Percentiles rank a stretch among this genome's conserved stretches.
Conservation (phyloP, 2,329 filamentous ascomycete species). For the Thelonectria olida region DNA sequence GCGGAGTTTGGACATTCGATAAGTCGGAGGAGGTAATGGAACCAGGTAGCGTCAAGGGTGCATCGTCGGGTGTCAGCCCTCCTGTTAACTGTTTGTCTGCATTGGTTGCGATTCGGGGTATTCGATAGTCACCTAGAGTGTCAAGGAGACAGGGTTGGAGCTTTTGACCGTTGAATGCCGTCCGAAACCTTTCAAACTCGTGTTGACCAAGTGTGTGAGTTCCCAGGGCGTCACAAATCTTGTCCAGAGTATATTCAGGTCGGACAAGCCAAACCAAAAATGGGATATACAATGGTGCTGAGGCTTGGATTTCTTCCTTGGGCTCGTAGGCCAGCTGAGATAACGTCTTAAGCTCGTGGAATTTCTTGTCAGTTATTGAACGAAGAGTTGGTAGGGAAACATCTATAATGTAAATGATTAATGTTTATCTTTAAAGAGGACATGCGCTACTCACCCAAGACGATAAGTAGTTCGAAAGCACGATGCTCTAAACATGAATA, state of each 20-base stretch:
- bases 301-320: constrained; percentile 15
- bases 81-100: no score
- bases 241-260: background rate
- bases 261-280: constrained; percentile 7
- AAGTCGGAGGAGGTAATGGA: no score
- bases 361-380: no score
- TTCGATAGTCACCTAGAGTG: no score
- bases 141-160: no score
- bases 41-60: no score
- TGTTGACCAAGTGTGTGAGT: background rate
- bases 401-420: no score
- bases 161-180: background rate
- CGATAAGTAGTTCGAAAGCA: constrained; percentile 5
- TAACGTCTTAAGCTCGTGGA: no score
- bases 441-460: constrained; percentile 3
- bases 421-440: background rate
- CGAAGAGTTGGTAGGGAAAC: no score
- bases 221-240: background rate
- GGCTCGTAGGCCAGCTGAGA: background rate
- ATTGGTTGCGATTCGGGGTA: no score
- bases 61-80: no score
- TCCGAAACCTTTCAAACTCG: constrained; percentile 1
- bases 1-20: no score
- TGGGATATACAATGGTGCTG: constrained; percentile 1
- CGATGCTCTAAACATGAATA: constrained; percentile 6